Base-by-base conservation (phyloP, 225 moss, liverwort and hornwort genomes). In the Sphagnum tenellum region DNA sequence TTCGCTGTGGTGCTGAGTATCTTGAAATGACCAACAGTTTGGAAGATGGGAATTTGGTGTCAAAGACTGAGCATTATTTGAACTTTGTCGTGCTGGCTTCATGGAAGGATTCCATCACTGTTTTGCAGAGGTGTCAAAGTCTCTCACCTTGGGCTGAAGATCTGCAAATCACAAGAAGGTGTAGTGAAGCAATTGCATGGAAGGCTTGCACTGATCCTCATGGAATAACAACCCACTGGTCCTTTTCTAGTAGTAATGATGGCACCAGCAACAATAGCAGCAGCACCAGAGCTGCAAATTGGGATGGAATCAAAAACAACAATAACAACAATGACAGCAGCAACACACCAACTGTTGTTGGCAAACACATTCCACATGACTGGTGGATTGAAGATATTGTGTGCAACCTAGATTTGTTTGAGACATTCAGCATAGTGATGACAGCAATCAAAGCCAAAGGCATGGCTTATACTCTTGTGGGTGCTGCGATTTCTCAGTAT, bases 331-430 rank as follows among this genome's bases (percentile, higher is more conserved):
- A 29, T 29, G 81, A 79, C 60, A 74, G 75, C 3, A 75, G 72
- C 44, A 74, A 71, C 53, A 76, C 73, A 51, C 81, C 81, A n/a
- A 76, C 74, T 4, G 69, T 74, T 56, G 9, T 77, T 59, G 64
- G 79, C 9, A 78, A 83, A 53, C 89, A 85, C 63, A 81, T 91
- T 46, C 88, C 89, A 48, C 79, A 77, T 67, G 93, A 93, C 64
- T 93, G 95, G 95, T 96, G 93, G 93, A 71, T 88, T 58, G 88
- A 88, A 66, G 93, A 96, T 45, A 78, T 93, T 45, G 77, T 82
- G 45, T 77, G 83, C 48, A 52, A 52, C 52, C 9, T 52, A 52
- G 79, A 88, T 5, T 81, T 82, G 47, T 75, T 89, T 5, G 72
- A 76, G 12, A 88, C 82, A 53, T 93, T 89, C 60, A 67, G 69